These are phyloP conservation scores for Phalaenopsis hybrid DNA, from an alignment of 116 monocot genomes.

Conservation along the genomic window DNA sequence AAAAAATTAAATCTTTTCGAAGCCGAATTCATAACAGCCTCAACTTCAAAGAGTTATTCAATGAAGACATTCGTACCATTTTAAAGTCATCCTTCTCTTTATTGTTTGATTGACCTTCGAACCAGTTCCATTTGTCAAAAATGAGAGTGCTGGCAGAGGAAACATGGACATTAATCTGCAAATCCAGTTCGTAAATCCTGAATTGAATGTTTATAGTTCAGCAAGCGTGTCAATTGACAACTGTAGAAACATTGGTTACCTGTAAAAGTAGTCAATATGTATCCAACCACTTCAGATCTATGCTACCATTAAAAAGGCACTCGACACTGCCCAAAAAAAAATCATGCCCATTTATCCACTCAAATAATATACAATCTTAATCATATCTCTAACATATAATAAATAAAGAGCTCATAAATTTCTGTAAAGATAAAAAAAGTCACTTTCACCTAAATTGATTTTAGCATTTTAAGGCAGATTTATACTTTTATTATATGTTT, in stretches of 20 bases:
- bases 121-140: not conserved
- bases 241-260: slow-evolving; percentile 1
- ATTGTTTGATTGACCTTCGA: not conserved
- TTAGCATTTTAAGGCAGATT: too few relatives aligned
- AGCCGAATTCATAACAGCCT: not conserved
- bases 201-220: not conserved
- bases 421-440: too few relatives aligned
- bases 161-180: slow-evolving; percentile 3
- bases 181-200: not conserved
- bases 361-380: too few relatives aligned
- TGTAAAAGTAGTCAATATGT: not conserved
- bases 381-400: too few relatives aligned
- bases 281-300: not conserved
- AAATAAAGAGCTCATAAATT: too few relatives aligned
- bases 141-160: not conserved
- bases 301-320: too few relatives aligned
- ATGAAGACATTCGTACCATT: not conserved
- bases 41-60: not conserved
- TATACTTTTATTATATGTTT: too few relatives aligned
- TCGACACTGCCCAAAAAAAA: too few relatives aligned
- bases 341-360: not conserved
- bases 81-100: not conserved
- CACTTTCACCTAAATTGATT: too few relatives aligned
- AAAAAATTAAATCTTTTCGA: not conserved
- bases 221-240: not conserved